Evolutionary conservation across 176 grass and related monocot species (phyloP).

Genomic region (Rhipidocladum racemiflorum): DNA sequence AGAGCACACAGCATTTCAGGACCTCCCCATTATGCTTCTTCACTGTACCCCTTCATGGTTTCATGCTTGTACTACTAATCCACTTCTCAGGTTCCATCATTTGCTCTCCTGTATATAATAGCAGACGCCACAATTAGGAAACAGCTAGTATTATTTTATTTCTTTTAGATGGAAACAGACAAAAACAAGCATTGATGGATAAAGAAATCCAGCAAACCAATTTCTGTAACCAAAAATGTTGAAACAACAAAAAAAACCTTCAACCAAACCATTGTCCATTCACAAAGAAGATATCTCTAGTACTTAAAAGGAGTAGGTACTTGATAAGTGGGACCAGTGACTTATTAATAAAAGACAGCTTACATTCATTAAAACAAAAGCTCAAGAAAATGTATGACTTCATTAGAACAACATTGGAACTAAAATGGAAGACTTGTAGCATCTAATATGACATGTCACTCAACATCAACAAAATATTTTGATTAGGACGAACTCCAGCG

Average conservation of each 20-base stretch:
- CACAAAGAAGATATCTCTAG: neutral
- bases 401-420: neutral
- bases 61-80: constrained; percentile 24
- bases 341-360: neutral
- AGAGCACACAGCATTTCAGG: neutral
- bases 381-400: neutral
- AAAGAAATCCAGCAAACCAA: constrained; percentile 2
- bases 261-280: neutral
- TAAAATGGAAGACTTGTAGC: neutral
- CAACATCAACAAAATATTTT: neutral
- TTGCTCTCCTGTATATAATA: constrained; percentile 46
- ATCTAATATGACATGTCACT: neutral
- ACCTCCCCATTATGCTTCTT: neutral
- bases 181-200: neutral
- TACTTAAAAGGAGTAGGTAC: too few relatives aligned
- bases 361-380: neutral
- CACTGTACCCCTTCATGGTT: constrained; percentile 11
- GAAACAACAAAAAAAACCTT: neutral
- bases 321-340: too few relatives aligned
- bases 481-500: neutral
- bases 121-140: constrained; percentile 39
- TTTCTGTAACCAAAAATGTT: neutral
- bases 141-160: neutral
- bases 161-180: constrained; percentile 1
- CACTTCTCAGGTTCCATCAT: constrained; percentile 30